Conservation (phyloP, 345 rosid genomes). For the Rhodomyrtus tomentosa region DNA sequence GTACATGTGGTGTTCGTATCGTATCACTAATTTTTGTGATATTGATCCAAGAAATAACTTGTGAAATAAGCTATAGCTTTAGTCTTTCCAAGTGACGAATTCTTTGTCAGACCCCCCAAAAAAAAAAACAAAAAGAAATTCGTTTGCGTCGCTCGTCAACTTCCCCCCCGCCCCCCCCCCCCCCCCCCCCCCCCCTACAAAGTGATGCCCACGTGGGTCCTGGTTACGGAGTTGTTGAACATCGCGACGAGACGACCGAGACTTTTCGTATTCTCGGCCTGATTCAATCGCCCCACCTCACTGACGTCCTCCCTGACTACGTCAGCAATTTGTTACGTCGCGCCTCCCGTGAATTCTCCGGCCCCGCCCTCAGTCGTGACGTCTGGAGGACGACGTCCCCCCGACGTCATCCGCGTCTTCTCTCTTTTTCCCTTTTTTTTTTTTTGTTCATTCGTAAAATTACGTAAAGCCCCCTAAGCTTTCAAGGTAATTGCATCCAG, state of each 20-base stretch:
- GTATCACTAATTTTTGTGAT: too few species aligned
- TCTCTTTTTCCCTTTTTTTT: too few species aligned
- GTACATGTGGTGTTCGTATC: too few species aligned
- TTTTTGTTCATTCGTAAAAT: background rate
- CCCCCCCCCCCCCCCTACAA: too few species aligned
- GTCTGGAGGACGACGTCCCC: background rate
- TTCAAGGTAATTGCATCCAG: background rate
- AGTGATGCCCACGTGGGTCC: background rate
- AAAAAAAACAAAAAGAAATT: background rate
- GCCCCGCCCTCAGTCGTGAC: background rate
- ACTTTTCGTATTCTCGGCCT: background rate
- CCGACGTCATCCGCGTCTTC: background rate
- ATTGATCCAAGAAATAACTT: too few species aligned
- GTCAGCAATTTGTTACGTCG: background rate
- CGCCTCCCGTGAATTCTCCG: background rate
- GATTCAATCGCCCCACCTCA: background rate
- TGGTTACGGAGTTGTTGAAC: background rate
- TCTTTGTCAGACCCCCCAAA: background rate
- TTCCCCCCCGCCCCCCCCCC: too few species aligned
- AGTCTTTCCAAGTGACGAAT: background rate
- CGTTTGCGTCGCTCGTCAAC: background rate
- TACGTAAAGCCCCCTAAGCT: background rate
- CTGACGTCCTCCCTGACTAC: rapidly evolving
- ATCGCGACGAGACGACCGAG: background rate
- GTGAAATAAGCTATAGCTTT: background rate